Evolutionary conservation across 768 basidiomycete genomes (phyloP).

Genomic region (Leccinum uliginosum): DNA sequence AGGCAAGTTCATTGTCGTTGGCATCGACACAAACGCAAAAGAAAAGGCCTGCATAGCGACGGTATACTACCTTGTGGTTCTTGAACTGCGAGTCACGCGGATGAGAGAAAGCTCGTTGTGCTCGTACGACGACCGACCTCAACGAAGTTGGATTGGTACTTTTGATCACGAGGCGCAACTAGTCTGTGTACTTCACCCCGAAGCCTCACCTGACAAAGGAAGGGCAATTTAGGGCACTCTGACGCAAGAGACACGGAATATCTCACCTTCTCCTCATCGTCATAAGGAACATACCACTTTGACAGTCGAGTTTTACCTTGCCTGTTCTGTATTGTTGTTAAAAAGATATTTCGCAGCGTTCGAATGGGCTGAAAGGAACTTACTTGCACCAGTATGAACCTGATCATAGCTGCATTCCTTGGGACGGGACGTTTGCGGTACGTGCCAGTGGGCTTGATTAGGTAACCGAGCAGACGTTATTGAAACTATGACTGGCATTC

Average conservation of each 20-base stretch:
- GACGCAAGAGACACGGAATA: background rate
- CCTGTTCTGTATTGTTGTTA: constrained; percentile 60
- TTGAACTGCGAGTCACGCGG: constrained; percentile 62
- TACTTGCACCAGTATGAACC: constrained; percentile 96
- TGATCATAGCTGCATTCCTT: constrained; percentile 63
- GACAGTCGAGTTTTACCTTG: constrained; percentile 97
- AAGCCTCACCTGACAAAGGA: constrained; percentile 65
- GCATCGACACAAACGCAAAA: constrained; percentile 98
- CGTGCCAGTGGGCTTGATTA: constrained; percentile 13
- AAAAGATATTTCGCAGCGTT: background rate
- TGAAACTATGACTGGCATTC: background rate
- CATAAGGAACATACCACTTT: constrained; percentile 99
- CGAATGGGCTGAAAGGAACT: constrained; percentile 13
- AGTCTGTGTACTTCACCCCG: constrained; percentile 95
- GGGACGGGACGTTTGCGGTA: constrained; percentile 2
- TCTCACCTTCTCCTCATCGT: constrained; percentile 95
- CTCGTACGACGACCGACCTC: constrained; percentile 58
- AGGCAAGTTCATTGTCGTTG: constrained; percentile 97
- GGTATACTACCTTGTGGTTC: constrained; percentile 96
- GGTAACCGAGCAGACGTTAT: constrained; percentile 5
- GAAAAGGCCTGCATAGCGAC: constrained; percentile 95
- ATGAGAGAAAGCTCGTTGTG: background rate
- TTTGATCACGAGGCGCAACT: constrained; percentile 95
- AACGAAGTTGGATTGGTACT: constrained; percentile 98
- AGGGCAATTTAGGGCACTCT: background rate